Evolutionary conservation across 352 stramenopile species (phyloP).

Genomic region (Pythium sp.): DNA sequence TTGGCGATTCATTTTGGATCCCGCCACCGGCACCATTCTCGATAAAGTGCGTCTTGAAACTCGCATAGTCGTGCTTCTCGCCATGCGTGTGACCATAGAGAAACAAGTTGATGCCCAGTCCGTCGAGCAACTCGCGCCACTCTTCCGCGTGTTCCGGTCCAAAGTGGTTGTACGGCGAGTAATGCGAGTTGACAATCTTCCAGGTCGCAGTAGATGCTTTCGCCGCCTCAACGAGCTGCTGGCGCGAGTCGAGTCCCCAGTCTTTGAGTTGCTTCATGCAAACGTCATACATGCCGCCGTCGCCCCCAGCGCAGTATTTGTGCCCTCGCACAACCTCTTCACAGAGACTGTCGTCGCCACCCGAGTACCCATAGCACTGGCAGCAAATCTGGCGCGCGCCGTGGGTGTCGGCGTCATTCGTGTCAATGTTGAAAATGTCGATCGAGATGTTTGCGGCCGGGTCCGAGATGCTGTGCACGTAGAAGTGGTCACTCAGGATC

Average conservation of each 20-base stretch:
- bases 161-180: slow-evolving; percentile 74
- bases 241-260: slow-evolving; percentile 67
- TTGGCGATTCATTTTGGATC: slow-evolving; percentile 77
- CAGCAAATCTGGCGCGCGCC: slow-evolving; percentile 70
- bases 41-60: slow-evolving; percentile 57
- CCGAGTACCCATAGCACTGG: slow-evolving; percentile 76
- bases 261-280: slow-evolving; percentile 61
- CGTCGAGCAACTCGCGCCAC: slow-evolving; percentile 55
- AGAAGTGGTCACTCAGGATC: slow-evolving; percentile 81
- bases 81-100: slow-evolving; percentile 75
- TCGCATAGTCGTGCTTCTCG: slow-evolving; percentile 70
- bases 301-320: slow-evolving; percentile 47
- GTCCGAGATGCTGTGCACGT: slow-evolving; percentile 64
- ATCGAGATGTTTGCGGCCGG: slow-evolving; percentile 49
- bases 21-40: slow-evolving; percentile 76
- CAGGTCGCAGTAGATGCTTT: slow-evolving; percentile 65
- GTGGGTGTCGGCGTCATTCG: slow-evolving; percentile 65
- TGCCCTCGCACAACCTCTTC: slow-evolving; percentile 50
- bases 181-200: slow-evolving; percentile 86
- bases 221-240: slow-evolving; percentile 39
- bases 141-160: slow-evolving; percentile 46
- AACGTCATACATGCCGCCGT: slow-evolving; percentile 51
- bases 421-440: slow-evolving; percentile 86
- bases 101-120: slow-evolving; percentile 48
- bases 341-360: slow-evolving; percentile 46